Evolutionary conservation across 2,329 filamentous ascomycete species (phyloP).

Genomic region (Ophiobolus disseminans): DNA sequence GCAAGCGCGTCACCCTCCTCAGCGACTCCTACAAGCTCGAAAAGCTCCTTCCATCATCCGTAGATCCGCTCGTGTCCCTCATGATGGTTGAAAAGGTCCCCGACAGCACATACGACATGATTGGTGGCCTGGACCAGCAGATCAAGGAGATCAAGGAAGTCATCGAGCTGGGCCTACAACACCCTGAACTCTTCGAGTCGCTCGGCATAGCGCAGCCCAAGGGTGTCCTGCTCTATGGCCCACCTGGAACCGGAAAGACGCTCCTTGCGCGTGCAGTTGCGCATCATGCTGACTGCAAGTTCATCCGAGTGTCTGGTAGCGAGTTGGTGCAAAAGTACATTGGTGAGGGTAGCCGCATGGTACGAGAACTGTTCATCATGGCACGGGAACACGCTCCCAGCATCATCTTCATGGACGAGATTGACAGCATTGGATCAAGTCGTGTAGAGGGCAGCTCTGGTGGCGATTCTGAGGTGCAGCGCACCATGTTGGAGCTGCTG

Average conservation of each 20-base stretch:
- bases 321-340: conserved; percentile 99
- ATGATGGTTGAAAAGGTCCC: conserved; percentile 99
- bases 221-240: conserved; percentile 94
- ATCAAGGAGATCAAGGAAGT: conserved; percentile 99
- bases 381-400: conserved; percentile 95
- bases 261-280: conserved; percentile 93
- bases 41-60: conserved; percentile 96
- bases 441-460: conserved; percentile 95
- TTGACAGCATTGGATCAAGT: conserved; percentile 97
- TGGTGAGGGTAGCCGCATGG: conserved; percentile 96
- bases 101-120: conserved; percentile 99
- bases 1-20: conserved; percentile 95
- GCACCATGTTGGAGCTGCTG: conserved; percentile 96
- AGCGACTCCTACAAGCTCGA: conserved; percentile 99
- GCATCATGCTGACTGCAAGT: conserved; percentile 98
- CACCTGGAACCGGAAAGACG: conserved; percentile 96
- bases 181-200: conserved; percentile 98
- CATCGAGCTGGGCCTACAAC: conserved; percentile 97
- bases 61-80: conserved; percentile 96
- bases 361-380: conserved; percentile 99
- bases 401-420: conserved; percentile 99
- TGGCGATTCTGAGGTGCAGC: conserved; percentile 96
- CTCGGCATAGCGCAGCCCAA: conserved; percentile 98
- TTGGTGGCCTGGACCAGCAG: conserved; percentile 96
- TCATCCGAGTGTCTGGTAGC: conserved; percentile 94